These are phyloP conservation scores for Candida nitratophila DNA, from an alignment of 805 yeast genomes.

Conservation along the genomic window DNA sequence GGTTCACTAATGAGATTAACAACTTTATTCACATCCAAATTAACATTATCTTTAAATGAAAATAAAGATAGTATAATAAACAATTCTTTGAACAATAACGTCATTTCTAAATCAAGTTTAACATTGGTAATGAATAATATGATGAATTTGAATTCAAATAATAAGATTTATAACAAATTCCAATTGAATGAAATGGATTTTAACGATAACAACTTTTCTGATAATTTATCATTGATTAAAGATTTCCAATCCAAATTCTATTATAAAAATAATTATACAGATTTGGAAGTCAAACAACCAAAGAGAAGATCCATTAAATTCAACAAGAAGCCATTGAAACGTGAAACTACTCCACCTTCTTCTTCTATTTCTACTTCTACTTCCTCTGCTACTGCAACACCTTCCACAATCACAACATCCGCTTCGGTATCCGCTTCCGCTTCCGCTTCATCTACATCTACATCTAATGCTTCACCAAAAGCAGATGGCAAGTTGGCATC, in stretches of 20 bases:
- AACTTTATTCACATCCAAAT: slow-evolving; percentile 65
- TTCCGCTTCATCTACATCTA: no score
- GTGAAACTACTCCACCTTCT: background rate
- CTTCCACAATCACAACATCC: background rate
- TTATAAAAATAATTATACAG: slow-evolving; percentile 23
- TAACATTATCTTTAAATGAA: slow-evolving; percentile 60
- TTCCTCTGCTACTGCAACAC: background rate
- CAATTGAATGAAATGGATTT: slow-evolving; percentile 14
- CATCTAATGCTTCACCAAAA: no score
- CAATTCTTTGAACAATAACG: background rate
- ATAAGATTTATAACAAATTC: slow-evolving; percentile 12
- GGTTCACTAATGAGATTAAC: slow-evolving; percentile 62
- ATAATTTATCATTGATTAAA: slow-evolving; percentile 28
- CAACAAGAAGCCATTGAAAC: no score
- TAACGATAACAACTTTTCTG: slow-evolving; percentile 12
- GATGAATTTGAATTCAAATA: background rate
- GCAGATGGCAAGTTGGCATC: no score
- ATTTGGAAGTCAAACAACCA: slow-evolving; percentile 17
- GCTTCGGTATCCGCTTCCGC: no score
- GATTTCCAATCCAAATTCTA: slow-evolving; percentile 38
- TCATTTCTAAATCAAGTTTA: background rate
- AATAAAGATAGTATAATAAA: background rate
- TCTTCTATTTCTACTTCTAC: background rate
- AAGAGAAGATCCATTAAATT: slow-evolving; percentile 19
- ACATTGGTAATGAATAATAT: background rate